These are phyloP conservation scores for Bathelium albidoporum DNA, from an alignment of 495 filamentous ascomycete genomes.

Conservation along the genomic window DNA sequence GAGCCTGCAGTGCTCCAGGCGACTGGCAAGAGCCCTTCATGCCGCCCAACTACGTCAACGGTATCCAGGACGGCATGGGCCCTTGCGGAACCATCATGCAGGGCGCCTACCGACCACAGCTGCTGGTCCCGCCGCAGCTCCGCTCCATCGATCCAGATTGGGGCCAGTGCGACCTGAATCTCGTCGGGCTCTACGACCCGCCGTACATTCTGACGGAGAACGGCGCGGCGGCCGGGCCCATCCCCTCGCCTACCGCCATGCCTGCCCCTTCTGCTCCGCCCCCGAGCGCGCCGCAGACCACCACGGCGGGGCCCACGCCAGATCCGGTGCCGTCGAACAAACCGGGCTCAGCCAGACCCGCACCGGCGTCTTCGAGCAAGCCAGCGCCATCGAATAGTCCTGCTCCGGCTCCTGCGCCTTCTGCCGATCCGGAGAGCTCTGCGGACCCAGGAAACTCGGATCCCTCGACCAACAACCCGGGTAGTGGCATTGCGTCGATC, in stretches of 20 bases:
- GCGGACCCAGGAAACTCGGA: background rate
- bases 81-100: background rate
- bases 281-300: background rate
- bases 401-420: background rate
- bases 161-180: constrained; percentile 1
- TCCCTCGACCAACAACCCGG: background rate
- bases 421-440: background rate
- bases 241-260: background rate
- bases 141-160: constrained; percentile 7
- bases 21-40: background rate
- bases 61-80: background rate
- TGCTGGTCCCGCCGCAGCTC: constrained; percentile 8
- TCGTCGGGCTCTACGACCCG: constrained; percentile 10
- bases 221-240: background rate
- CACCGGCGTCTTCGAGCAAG: background rate
- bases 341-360: background rate
- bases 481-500: background rate
- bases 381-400: background rate
- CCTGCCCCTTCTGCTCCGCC: background rate
- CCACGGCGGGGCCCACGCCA: background rate
- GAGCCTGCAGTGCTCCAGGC: background rate
- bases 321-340: background rate
- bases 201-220: constrained; percentile 2
- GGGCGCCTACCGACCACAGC: background rate
- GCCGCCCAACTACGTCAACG: constrained; percentile 5